Base-by-base conservation (phyloP, 305 asterid genomes). In the Solanum hybrid region DNA sequence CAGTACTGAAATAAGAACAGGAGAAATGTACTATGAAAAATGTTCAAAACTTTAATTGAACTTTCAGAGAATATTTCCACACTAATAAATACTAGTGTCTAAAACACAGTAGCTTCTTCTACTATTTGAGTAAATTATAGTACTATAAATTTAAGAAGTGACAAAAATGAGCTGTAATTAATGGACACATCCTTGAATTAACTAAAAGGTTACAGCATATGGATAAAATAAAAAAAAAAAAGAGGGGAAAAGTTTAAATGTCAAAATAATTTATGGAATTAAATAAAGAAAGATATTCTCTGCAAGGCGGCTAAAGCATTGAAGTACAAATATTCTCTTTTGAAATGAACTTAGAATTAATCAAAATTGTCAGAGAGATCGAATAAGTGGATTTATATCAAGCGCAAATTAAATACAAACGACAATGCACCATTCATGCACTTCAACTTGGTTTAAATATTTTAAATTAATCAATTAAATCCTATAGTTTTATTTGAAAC, bases 401-500 rank as follows among this genome's bases (percentile, higher is more conserved):
- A 81, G 26, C 16, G 5, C 37, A 40, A 81, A 16, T 81, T 81
- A 81, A 81, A 31, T 84, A 29, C 22, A 51, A 51, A 84, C 72
- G 87, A 84, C 87, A 84, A 84, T 29, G 40, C 87, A 17, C 87
- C 87, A 84, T 84, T 84, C 87, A 46, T 84, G 87, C 73, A 29
- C 87, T 84, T 84, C 40, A 82, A 51, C 87, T 17, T 84, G 73
- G 75, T 84, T 84, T 84, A 84, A 79, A 51, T 82, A 82, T 29
- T 27, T 79, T 7, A 42, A 26, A 27, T 46, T 27, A 27, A 42
- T 29, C 14, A 22, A 4, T 79, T 22, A 37, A 79, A n/a, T 16
- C 8, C 24, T 16, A 31, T 60, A 60, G 26, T 60, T 77, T 77
- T 76, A 32, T 76, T 76, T 32, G 40, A n/a, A 76, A 76, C 22